phyloP scores from a whole-genome alignment of 2,329 filamentous ascomycete genomes.

The Allantophomopsis cytisporea region DNA sequence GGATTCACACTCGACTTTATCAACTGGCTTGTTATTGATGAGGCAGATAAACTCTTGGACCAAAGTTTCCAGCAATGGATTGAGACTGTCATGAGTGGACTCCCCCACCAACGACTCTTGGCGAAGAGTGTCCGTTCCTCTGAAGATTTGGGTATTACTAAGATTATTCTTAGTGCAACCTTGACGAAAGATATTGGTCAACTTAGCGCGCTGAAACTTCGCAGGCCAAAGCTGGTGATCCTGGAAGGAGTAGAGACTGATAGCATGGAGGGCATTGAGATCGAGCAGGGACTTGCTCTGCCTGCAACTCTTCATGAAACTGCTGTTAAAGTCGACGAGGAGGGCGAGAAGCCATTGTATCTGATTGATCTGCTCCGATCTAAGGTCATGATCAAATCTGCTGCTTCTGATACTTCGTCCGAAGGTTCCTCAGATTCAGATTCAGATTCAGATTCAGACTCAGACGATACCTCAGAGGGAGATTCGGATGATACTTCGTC shows the following conservation, averaged over 20 bases:
- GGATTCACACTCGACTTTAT: conserved; percentile 70
- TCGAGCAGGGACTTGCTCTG: conserved; percentile 40
- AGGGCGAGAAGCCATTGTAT: conserved; percentile 67
- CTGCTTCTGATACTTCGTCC: conserved; percentile 22
- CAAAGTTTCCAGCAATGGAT: conserved; percentile 93
- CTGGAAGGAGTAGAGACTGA: conserved; percentile 41
- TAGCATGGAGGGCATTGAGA: conserved; percentile 16
- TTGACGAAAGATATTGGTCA: conserved; percentile 81
- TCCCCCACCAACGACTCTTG: conserved; percentile 20
- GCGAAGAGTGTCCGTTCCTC: conserved; percentile 1
- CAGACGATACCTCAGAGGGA: conserved; percentile 5
- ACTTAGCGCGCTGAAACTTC: conserved; percentile 58
- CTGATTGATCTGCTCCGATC: conserved; percentile 63
- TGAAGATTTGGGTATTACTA: conserved; percentile 38
- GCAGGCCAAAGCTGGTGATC: conserved; percentile 62
- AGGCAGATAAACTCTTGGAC: conserved; percentile 82
- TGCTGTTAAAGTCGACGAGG: conserved; percentile 54
- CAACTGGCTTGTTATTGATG: conserved; percentile 83
- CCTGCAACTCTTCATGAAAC: conserved; percentile 51
- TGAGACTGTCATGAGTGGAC: conserved; percentile 50
- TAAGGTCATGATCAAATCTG: conserved; percentile 26
- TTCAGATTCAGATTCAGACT: conserved; percentile 17
- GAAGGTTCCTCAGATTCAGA: conserved; percentile 19
- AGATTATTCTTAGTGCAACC: conserved; percentile 81
- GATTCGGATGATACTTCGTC: conserved; percentile 4